Base-by-base conservation (phyloP, 2,329 filamentous ascomycete species). In the Aspergillus sp. region DNA sequence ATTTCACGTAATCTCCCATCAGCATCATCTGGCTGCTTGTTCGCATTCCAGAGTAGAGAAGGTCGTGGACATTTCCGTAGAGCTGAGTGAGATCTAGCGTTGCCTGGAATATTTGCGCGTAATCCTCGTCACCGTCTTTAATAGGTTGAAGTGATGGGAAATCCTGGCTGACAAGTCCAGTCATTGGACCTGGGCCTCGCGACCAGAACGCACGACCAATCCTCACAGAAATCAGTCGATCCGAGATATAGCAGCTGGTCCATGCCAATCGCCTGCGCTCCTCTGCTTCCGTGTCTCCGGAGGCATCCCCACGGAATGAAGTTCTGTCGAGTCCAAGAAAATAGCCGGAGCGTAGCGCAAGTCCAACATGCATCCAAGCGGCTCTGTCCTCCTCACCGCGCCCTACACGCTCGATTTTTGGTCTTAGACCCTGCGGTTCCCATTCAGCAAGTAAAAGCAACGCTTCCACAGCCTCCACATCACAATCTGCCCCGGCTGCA, bases 291-390 rank as follows among this genome's bases (percentile, higher is more conserved):
- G 85, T 81, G 56, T 85, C 84, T n/a, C 80, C 80, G 11, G 83
- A 81, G 44, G 82, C 79, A 39, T 86, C 83, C 33, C 84, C 82
- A 44, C 84, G 80, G 64, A 90, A 86, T 0, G 86, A 86, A 19
- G 87, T 89, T 58, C 86, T 81, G 67, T 91, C 88, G 17, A 91
- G 77, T 1, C 85, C 85, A 15, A 90, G 82, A 51, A 88, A 88
- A 68, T 90, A 90, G 0, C 84, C 88, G 3, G 89, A 83, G 6
- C 88, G 82, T 6, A 91, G 74, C 3, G 88, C 88, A 19, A 88
- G 81, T 1, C 88, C 88, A 6, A 90, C 86, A 64, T 90, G 86
- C 87, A 90, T 90, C 88, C 88, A 91, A 0, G 87, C 87, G 31
- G 88, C 87, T 45, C 88, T 82, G 64, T 91, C 88, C 68, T 90